phyloP scores from a whole-genome alignment of 1,284 basidiomycete species.

The Cutaneotrichosporon sp. region DNA sequence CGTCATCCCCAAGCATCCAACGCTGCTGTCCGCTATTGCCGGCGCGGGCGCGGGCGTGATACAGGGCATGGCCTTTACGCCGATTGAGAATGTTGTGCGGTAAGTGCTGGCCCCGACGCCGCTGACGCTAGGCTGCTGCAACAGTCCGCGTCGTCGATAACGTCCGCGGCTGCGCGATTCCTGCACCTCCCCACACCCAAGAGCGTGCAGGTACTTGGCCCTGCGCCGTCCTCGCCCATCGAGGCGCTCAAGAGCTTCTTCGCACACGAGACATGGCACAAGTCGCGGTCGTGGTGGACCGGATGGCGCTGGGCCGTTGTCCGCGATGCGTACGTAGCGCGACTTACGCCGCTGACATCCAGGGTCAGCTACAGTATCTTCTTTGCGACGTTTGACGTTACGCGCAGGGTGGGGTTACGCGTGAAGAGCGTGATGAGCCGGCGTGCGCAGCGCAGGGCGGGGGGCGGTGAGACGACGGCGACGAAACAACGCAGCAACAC shows the following conservation, averaged over 20 bases:
- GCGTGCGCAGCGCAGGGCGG: background rate
- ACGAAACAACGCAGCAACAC: too few species aligned
- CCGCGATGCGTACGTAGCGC: slow-evolving; percentile 34
- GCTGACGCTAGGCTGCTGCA: slow-evolving; percentile 23
- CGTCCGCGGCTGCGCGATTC: slow-evolving; percentile 19
- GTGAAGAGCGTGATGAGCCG: slow-evolving; percentile 26
- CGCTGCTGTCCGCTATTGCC: slow-evolving; percentile 40
- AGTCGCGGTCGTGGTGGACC: slow-evolving; percentile 39
- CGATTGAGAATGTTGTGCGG: slow-evolving; percentile 46
- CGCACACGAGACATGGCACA: slow-evolving; percentile 34
- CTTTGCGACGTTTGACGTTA: slow-evolving; percentile 47
- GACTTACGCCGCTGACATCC: background rate
- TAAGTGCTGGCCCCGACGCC: slow-evolving; percentile 12
- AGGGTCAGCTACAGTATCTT: slow-evolving; percentile 44
- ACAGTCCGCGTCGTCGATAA: slow-evolving; percentile 29
- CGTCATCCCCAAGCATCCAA: slow-evolving; percentile 42
- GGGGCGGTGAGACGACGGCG: background rate
- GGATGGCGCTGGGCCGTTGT: slow-evolving; percentile 43
- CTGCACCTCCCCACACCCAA: slow-evolving; percentile 22
- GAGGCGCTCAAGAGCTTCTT: slow-evolving; percentile 36
- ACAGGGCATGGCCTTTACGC: slow-evolving; percentile 45
- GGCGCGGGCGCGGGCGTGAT: slow-evolving; percentile 43
- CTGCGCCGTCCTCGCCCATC: slow-evolving; percentile 23
- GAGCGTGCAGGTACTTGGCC: slow-evolving; percentile 11
- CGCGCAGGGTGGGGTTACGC: slow-evolving; percentile 38